phyloP scores from a whole-genome alignment of 164 flowering plant species.

The Vitis rupestris region DNA sequence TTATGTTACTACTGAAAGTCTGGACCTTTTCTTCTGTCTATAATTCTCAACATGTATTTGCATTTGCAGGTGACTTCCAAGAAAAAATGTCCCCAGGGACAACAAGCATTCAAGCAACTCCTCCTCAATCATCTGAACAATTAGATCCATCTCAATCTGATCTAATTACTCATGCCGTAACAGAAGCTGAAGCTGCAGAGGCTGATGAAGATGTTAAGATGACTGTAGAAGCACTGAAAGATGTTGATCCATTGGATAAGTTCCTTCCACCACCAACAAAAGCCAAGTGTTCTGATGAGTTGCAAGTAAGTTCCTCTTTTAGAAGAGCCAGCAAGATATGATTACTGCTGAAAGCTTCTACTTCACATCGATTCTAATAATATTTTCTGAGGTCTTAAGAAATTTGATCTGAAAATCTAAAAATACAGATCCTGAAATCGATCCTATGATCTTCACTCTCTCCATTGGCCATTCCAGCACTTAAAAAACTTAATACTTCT shows the following conservation, averaged over 20 bases:
- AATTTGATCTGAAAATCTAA: no score
- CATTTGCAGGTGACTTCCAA: constrained; percentile 39
- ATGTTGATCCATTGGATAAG: constrained; percentile 54
- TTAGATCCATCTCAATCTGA: constrained; percentile 37
- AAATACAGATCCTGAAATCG: no score
- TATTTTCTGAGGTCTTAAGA: no score
- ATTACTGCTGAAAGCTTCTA: background rate
- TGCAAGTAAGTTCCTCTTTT: constrained; percentile 59
- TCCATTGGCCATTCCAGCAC: no score
- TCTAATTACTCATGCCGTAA: constrained; percentile 16
- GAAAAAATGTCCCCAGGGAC: constrained; percentile 42
- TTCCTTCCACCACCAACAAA: constrained; percentile 81
- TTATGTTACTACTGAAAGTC: no score
- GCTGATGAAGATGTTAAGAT: constrained; percentile 28
- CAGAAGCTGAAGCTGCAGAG: constrained; percentile 34
- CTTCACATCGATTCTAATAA: no score
- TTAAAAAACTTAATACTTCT: no score
- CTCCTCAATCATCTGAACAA: constrained; percentile 40
- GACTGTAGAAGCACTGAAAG: constrained; percentile 35
- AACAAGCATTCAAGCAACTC: constrained; percentile 34
- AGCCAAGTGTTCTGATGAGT: constrained; percentile 68
- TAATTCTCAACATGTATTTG: background rate
- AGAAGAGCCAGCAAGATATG: background rate
- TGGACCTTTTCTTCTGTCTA: background rate
- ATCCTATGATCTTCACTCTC: no score